Conservation (phyloP, 305 asterid genomes). For the Withania somnifera region DNA sequence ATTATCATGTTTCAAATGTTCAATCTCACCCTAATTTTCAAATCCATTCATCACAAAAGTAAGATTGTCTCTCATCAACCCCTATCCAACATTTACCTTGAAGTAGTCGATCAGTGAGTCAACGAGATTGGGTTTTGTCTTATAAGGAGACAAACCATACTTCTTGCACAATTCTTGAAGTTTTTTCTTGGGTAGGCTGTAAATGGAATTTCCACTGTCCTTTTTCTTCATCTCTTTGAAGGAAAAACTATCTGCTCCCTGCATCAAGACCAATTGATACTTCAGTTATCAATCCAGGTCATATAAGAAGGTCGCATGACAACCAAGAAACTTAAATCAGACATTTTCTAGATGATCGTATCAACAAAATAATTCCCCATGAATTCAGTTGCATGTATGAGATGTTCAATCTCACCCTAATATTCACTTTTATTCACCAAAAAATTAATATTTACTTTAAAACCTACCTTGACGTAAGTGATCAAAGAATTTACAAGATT, state of each 20-base stretch:
- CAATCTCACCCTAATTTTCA: background rate
- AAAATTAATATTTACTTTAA: background rate
- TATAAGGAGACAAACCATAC: slow-evolving; percentile 12
- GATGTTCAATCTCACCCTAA: background rate
- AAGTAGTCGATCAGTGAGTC: slow-evolving; percentile 8
- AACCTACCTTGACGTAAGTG: slow-evolving; percentile 1
- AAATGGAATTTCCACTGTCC: background rate
- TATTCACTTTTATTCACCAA: background rate
- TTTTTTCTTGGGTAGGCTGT: slow-evolving; percentile 4
- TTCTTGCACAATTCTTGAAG: slow-evolving; percentile 14
- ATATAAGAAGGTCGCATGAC: background rate
- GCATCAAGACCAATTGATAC: background rate
- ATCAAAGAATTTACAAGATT: slow-evolving; percentile 8
- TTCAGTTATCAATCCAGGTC: background rate
- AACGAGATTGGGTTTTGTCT: slow-evolving; percentile 8
- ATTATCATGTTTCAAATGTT: background rate
- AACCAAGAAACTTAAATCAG: background rate
- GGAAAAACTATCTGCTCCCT: background rate
- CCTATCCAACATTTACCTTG: slow-evolving; percentile 8
- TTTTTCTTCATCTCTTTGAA: slow-evolving; percentile 3
- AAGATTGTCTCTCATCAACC: slow-evolving; percentile 1
- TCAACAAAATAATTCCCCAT: background rate
- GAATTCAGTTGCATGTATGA: background rate
- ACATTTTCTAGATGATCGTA: background rate
- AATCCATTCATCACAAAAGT: background rate